phyloP scores from a whole-genome alignment of 2,329 filamentous ascomycete species.

The Mycosphaerella sp. region DNA sequence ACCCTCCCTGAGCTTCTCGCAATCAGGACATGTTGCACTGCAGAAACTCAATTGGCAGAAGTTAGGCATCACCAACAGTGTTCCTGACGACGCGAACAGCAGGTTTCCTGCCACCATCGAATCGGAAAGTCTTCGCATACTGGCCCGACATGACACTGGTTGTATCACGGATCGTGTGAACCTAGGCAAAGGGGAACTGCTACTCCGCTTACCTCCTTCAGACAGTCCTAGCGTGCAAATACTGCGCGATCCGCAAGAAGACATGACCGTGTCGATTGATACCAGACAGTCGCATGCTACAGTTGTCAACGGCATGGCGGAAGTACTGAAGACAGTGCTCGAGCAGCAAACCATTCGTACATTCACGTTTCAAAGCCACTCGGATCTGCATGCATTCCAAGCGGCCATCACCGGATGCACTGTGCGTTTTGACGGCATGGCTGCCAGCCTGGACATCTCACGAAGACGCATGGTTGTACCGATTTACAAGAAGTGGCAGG shows the following conservation, averaged over 20 bases:
- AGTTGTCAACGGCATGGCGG: constrained; percentile 55
- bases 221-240: constrained; percentile 55
- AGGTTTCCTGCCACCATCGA: constrained; percentile 62
- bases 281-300: constrained; percentile 30
- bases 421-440: constrained; percentile 52
- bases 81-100: constrained; percentile 49
- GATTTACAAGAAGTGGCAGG: constrained; percentile 92
- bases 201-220: constrained; percentile 38
- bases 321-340: constrained; percentile 54
- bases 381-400: constrained; percentile 70
- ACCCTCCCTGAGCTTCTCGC: constrained; percentile 41
- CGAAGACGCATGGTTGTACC: constrained; percentile 72
- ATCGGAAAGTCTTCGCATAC: constrained; percentile 67
- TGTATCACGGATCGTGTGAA: constrained; percentile 80
- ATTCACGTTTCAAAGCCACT: constrained; percentile 44
- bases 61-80: constrained; percentile 65
- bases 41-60: constrained; percentile 56
- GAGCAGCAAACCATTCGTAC: constrained; percentile 61
- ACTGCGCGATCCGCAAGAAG: constrained; percentile 65
- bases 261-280: constrained; percentile 68
- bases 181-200: constrained; percentile 50
- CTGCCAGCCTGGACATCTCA: constrained; percentile 70
- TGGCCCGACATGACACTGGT: constrained; percentile 66
- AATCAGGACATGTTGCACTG: constrained; percentile 37
- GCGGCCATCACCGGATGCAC: constrained; percentile 70